Evolutionary conservation across 2,329 filamentous ascomycete species (phyloP).

Genomic region (Ophiobolus disseminans): DNA sequence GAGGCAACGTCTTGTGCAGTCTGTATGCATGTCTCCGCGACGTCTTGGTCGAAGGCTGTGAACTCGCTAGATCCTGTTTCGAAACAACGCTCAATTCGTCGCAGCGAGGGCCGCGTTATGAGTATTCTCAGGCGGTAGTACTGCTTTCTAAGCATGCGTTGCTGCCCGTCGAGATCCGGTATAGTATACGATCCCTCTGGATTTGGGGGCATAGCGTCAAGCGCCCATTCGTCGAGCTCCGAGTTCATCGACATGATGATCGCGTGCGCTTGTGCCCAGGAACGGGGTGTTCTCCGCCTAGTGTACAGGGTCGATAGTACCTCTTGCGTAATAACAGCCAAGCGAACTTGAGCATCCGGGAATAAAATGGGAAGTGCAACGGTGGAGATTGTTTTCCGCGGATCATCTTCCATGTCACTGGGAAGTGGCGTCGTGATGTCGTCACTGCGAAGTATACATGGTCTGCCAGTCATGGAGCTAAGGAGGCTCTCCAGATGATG

Average conservation of each 20-base stretch:
- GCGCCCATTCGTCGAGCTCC: constrained; percentile 36
- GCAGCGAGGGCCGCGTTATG: constrained; percentile 46
- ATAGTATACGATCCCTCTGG: not conserved
- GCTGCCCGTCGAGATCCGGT: constrained; percentile 12
- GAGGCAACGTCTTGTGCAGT: constrained; percentile 38
- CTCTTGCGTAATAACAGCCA: constrained; percentile 12
- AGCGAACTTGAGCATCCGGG: constrained; percentile 8
- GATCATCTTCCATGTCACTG: not conserved
- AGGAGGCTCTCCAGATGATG: constrained; percentile 43
- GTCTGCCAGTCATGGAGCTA: constrained; percentile 44
- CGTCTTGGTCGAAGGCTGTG: constrained; percentile 34
- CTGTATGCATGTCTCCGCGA: constrained; percentile 39
- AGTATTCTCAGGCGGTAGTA: constrained; percentile 42
- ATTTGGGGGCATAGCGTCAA: constrained; percentile 15
- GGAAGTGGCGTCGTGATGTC: constrained; percentile 37
- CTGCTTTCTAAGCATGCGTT: constrained; percentile 30
- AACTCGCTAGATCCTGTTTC: constrained; percentile 33
- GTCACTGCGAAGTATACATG: constrained; percentile 38
- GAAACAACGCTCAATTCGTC: constrained; percentile 37
- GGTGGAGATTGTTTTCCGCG: not conserved
- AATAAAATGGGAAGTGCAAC: constrained; percentile 1
- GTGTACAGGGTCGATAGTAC: constrained; percentile 36
- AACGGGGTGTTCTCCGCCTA: constrained; percentile 26
- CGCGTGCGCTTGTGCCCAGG: constrained; percentile 42
- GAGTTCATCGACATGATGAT: constrained; percentile 29